A percentile compares a stretch with the other conserved stretches of the same genome.
Conservation (phyloP, 2,329 filamentous ascomycete genomes). For the Scleromitrula shiraiana region DNA sequence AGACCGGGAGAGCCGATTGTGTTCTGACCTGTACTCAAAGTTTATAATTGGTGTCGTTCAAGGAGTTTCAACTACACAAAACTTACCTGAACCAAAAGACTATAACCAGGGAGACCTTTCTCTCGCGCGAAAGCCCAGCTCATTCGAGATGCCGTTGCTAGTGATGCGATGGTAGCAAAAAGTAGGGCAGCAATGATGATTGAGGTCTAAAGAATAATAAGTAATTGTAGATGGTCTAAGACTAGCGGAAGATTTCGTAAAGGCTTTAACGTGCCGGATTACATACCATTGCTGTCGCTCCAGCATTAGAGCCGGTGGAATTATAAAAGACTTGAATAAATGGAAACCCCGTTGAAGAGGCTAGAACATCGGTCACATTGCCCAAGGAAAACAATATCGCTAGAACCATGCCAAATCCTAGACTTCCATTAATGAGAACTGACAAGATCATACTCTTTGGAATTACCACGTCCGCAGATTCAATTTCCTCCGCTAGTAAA, state of each 20-base stretch:
- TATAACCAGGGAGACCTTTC: constrained; percentile 3
- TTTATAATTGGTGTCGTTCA: neutral
- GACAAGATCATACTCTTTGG: constrained; percentile 9
- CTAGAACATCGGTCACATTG: neutral
- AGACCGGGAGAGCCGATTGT: constrained; percentile 1
- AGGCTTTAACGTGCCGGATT: too few species aligned
- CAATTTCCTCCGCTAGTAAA: constrained; percentile 9
- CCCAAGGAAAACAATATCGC: constrained; percentile 8
- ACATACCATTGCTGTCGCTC: constrained; percentile 3
- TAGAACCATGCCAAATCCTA: constrained; percentile 11
- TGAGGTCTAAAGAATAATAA: constrained; percentile 10
- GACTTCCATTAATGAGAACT: constrained; percentile 3
- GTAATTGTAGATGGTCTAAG: neutral
- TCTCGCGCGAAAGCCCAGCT: constrained; percentile 8
- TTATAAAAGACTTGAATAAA: constrained; percentile 5
- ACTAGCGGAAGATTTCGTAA: neutral
- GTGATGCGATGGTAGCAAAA: neutral
- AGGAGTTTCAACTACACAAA: neutral
- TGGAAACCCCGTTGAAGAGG: constrained; percentile 1
- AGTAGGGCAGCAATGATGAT: neutral
- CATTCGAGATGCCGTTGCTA: constrained; percentile 8
- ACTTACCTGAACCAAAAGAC: neutral
- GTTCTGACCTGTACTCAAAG: neutral
- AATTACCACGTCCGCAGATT: constrained; percentile 5
- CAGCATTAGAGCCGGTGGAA: neutral